Conservation (phyloP, 345 rosid species). For the Linum lewisii region DNA sequence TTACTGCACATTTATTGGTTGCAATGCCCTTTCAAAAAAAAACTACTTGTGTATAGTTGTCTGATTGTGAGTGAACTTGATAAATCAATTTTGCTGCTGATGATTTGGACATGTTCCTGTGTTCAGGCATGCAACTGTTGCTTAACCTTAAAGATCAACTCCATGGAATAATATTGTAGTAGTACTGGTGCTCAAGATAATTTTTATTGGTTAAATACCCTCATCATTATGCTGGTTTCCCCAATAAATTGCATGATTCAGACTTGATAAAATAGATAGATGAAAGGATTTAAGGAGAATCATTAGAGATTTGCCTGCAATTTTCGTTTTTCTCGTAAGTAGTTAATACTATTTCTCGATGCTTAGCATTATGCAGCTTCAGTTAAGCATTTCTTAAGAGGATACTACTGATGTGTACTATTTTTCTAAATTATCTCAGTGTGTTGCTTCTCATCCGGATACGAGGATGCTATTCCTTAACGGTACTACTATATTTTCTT, state of each 20-base stretch:
- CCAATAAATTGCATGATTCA: too few species aligned
- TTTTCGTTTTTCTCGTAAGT: neutral
- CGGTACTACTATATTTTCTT: slow-evolving; percentile 38
- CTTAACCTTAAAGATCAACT: too few species aligned
- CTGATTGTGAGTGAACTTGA: too few species aligned
- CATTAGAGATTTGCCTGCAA: neutral
- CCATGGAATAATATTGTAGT: too few species aligned
- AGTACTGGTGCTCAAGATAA: too few species aligned
- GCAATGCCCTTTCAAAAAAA: neutral
- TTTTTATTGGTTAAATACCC: too few species aligned
- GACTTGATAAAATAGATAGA: neutral
- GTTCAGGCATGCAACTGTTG: too few species aligned
- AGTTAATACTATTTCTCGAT: neutral
- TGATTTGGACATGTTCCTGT: too few species aligned
- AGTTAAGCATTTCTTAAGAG: neutral
- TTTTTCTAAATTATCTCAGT: slow-evolving; percentile 39
- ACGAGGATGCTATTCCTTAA: slow-evolving; percentile 88
- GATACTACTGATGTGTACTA: slow-evolving; percentile 9
- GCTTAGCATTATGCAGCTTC: neutral
- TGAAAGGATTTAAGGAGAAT: neutral
- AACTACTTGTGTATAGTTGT: too few species aligned
- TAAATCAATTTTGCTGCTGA: too few species aligned
- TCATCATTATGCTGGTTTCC: too few species aligned
- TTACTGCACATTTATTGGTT: neutral
- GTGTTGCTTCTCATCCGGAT: slow-evolving; percentile 97